These are phyloP conservation scores for Schoenoplectus tabernaemontani DNA, from an alignment of 202 grass and related monocot species.

Conservation along the genomic window DNA sequence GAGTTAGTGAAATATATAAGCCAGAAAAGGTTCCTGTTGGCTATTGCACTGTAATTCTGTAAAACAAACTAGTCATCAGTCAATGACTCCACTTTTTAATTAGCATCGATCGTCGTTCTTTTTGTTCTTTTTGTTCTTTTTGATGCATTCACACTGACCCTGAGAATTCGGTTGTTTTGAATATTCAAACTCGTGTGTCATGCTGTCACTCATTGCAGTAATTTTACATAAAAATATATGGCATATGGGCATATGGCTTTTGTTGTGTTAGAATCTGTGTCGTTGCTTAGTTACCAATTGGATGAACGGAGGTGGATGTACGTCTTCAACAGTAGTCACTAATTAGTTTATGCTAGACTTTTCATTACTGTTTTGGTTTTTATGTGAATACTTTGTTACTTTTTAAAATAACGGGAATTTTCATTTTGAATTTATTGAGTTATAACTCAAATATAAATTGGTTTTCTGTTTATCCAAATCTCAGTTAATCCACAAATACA, in stretches of 20 bases:
- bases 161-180: neutral
- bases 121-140: neutral
- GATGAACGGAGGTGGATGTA: neutral
- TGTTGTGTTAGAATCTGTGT: neutral
- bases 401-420: too few relatives aligned
- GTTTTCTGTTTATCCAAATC: too few relatives aligned
- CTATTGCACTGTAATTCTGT: too few relatives aligned
- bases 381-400: too few relatives aligned
- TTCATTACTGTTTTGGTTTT: too few relatives aligned
- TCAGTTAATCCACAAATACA: too few relatives aligned
- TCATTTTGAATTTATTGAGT: too few relatives aligned
- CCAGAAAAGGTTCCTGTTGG: neutral
- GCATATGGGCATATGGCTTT: neutral
- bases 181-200: neutral
- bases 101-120: neutral
- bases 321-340: neutral
- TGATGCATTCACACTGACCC: neutral
- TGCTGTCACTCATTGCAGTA: neutral
- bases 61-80: neutral
- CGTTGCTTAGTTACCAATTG: neutral
- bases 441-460: too few relatives aligned
- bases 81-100: neutral
- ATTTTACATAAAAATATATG: neutral
- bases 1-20: neutral
- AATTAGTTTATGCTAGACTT: too few relatives aligned